Conservation (phyloP, 305 asterid genomes). For the Fraxinus latifolia region DNA sequence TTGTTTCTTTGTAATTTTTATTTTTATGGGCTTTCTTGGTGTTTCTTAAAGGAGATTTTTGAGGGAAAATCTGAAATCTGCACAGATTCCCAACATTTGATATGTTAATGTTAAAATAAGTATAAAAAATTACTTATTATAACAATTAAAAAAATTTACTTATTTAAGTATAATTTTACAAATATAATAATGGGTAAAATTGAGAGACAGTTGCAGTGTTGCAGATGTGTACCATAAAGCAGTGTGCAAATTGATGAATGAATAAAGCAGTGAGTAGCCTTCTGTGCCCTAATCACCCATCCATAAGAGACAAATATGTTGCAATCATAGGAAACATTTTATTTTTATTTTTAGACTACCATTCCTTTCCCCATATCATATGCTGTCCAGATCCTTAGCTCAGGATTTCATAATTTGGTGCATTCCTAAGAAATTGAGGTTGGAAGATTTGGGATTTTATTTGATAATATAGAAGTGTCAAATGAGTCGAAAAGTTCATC, state of each 20-base stretch:
- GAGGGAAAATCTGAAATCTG: background rate
- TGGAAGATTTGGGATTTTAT: background rate
- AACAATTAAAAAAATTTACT: too few species aligned
- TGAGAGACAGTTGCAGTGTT: conserved; percentile 10
- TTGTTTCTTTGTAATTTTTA: background rate
- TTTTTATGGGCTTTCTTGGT: background rate
- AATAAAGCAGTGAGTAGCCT: conserved; percentile 36
- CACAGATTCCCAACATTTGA: background rate
- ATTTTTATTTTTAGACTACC: conserved; percentile 42
- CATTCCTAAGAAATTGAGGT: background rate
- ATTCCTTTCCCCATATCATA: conserved; percentile 38
- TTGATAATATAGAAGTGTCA: too few species aligned
- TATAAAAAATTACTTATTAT: too few species aligned
- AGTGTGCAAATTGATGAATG: conserved; percentile 41
- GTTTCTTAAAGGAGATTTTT: background rate
- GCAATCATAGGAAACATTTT: conserved; percentile 56
- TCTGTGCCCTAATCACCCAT: conserved; percentile 40
- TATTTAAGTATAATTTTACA: too few species aligned
- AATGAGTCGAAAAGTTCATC: too few species aligned
- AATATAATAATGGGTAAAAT: conserved; percentile 18
- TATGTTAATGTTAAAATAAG: background rate
- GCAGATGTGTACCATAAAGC: conserved; percentile 33
- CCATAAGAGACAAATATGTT: conserved; percentile 45
- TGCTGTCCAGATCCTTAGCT: too few species aligned
- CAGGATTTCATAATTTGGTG: background rate